Evolutionary conservation across 768 basidiomycete species (phyloP), one percentile per base, ranked within the genome.

Genomic region (Lentinula detonsa): DNA sequence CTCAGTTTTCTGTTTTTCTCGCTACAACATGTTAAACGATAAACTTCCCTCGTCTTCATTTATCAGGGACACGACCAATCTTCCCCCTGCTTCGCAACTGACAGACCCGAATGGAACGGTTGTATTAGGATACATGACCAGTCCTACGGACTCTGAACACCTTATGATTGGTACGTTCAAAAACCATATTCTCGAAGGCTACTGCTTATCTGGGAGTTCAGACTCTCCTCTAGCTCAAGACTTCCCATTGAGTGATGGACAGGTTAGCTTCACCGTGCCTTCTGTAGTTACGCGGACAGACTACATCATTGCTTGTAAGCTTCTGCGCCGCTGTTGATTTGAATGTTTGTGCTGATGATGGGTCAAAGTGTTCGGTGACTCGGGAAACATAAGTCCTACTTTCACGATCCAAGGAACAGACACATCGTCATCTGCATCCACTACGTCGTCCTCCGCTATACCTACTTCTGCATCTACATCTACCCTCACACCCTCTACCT

Each of bases 271-370:
- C 59, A 77, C 70, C 0, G 84, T 90, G 21, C 88, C 88, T 0
- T 18, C 71, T 6, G 79, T 85, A 4, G 46, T 68, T 3, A 66
- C 74, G 8, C 67, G 78, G 37, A 62, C 72, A 43, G 74, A 84
- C 70, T 91, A 88, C 64, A 78, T 85, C 59, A 72, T 91, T 67
- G 85, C 81, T 62, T 67, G 88, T 89, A 68, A 76, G 88, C 83
- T n/a, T 37, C 3, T 33, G 28, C 52, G 5, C 33, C 28, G 50
- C 21, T 28, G 35, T 10, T 18, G 31, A 42, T n/a, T 61, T 7
- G 56, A 55, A 23, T 49, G 42, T 21, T 52, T 33, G 28, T 63
- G 21, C 31, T 60, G 57, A 39, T 9, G 23, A 61, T 53, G 13
- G 60, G 28, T 61, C 21, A 2, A 51, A 89, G 88, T 88, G 45